Evolutionary conservation across 2,329 filamentous ascomycete genomes (phyloP).

Genomic region (Penicillium olsonii): DNA sequence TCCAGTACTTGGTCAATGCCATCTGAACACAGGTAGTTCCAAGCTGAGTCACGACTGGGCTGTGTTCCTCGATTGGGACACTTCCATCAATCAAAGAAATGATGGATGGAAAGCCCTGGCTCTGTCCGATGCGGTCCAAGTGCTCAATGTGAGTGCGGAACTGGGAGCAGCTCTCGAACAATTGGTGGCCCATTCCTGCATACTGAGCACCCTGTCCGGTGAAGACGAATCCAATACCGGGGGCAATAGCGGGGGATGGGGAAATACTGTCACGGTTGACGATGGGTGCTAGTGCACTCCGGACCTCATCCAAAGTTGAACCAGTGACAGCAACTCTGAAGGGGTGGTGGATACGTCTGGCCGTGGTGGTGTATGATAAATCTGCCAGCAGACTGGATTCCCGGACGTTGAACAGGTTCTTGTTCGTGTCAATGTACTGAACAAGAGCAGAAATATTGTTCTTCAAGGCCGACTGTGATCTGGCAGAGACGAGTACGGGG

Average conservation of each 20-base stretch:
- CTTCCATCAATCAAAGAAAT: constrained; percentile 29
- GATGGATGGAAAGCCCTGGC: constrained; percentile 33
- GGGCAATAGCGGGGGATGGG: constrained; percentile 21
- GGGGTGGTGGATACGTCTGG: constrained; percentile 50
- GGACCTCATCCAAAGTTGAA: constrained; percentile 22
- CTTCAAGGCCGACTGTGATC: constrained; percentile 50
- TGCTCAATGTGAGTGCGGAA: constrained; percentile 36
- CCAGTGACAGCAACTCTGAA: constrained; percentile 30
- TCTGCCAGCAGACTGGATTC: constrained; percentile 52
- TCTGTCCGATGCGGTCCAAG: constrained; percentile 32
- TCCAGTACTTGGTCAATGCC: constrained; percentile 39
- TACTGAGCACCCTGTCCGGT: constrained; percentile 44
- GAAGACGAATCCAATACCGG: constrained; percentile 32
- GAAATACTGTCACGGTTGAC: constrained; percentile 20
- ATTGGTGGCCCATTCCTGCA: constrained; percentile 32
- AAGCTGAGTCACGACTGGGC: constrained; percentile 39
- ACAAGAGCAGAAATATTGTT: constrained; percentile 60
- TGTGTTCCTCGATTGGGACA: constrained; percentile 20
- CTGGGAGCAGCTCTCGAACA: constrained; percentile 22
- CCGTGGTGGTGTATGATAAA: constrained; percentile 69
- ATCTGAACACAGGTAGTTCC: constrained; percentile 45
- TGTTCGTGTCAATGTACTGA: constrained; percentile 56
- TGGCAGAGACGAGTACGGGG: constrained; percentile 61
- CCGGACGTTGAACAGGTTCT: constrained; percentile 31
- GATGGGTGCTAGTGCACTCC: constrained; percentile 17